Evolutionary conservation across 768 basidiomycete genomes (phyloP).

Genomic region (Pisolithus albus): DNA sequence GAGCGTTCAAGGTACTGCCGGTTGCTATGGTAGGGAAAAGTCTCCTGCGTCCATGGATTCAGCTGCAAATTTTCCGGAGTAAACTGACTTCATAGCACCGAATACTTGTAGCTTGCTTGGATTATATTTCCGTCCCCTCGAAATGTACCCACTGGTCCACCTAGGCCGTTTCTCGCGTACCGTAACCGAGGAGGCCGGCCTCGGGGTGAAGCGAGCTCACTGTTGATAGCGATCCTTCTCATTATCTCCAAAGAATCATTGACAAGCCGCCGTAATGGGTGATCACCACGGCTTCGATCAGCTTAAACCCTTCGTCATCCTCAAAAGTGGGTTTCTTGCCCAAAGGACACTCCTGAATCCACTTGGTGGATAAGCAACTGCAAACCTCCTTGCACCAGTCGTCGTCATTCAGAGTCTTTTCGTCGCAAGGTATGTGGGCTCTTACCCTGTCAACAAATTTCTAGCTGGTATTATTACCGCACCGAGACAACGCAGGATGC

Average conservation of each 20-base stretch:
- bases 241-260: background rate
- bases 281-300: slow-evolving; percentile 6
- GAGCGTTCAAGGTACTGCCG: slow-evolving; percentile 2
- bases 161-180: slow-evolving; percentile 2
- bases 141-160: slow-evolving; percentile 9
- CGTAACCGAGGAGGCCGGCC: slow-evolving; percentile 1
- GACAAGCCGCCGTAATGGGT: slow-evolving; percentile 6
- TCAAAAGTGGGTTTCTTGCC: slow-evolving; percentile 7
- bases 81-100: background rate
- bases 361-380: background rate
- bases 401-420: too few species aligned
- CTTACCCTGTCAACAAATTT: too few species aligned
- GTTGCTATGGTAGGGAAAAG: background rate
- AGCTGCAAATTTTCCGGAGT: too few species aligned
- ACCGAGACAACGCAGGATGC: too few species aligned
- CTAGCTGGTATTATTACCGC: too few species aligned
- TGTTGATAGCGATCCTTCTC: background rate
- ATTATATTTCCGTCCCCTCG: slow-evolving; percentile 1
- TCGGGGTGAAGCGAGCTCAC: slow-evolving; percentile 3
- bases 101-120: background rate
- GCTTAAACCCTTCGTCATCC: background rate
- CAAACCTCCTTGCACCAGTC: too few species aligned
- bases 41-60: background rate
- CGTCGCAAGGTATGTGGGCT: too few species aligned
- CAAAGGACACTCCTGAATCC: slow-evolving; percentile 1